Evolutionary conservation across 2,329 filamentous ascomycete genomes (phyloP).

Genomic region (Colletotrichum kahawae): DNA sequence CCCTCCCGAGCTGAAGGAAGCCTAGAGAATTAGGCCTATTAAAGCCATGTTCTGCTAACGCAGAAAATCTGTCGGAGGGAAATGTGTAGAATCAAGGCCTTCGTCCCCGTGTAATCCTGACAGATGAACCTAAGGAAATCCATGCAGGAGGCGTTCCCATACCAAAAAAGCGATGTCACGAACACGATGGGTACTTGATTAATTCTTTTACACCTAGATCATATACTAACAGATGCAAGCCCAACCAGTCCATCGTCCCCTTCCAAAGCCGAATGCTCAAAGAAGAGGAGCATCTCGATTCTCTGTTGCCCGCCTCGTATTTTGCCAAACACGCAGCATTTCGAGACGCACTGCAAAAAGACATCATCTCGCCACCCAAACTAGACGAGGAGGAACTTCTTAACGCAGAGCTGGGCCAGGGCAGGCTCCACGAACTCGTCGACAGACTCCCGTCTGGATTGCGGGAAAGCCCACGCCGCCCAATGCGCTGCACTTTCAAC

Average conservation of each 20-base stretch:
- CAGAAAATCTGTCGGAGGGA: too few species aligned
- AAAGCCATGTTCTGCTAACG: too few species aligned
- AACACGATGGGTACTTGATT: not conserved
- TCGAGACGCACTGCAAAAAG: not conserved
- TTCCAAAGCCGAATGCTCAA: not conserved
- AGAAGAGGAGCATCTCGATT: accelerated
- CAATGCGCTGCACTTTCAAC: not conserved
- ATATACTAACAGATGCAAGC: not conserved
- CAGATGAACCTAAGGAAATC: not conserved
- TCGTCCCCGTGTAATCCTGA: not conserved
- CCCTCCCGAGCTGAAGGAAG: not conserved
- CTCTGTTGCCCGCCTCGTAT: not conserved
- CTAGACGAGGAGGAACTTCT: not conserved
- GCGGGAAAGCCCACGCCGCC: not conserved
- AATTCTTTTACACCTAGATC: not conserved
- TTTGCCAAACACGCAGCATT: not conserved
- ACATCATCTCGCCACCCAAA: not conserved
- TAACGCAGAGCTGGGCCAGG: not conserved
- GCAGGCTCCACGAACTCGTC: not conserved
- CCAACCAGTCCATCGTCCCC: not conserved
- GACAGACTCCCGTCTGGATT: not conserved
- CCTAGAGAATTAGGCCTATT: too few species aligned
- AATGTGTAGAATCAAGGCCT: not conserved
- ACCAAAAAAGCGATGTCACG: not conserved
- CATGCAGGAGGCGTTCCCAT: not conserved